phyloP scores from a whole-genome alignment of 768 basidiomycete genomes.

The Leccinum subgranulosum region DNA sequence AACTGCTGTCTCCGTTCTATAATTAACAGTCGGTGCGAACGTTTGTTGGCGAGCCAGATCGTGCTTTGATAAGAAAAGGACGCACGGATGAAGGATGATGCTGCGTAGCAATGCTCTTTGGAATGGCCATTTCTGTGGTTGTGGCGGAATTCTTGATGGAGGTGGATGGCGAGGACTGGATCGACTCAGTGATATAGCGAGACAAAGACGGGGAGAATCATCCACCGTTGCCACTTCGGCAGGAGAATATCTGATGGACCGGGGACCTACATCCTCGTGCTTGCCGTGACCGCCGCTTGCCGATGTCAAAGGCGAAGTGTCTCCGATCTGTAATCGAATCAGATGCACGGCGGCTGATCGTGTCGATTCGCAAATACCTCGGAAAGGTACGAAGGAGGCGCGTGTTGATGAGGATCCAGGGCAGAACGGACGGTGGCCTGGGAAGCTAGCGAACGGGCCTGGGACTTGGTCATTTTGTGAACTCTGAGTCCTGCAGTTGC shows the following conservation, averaged over 20 bases:
- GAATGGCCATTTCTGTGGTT: slow-evolving; percentile 15
- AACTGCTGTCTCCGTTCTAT: slow-evolving; percentile 6
- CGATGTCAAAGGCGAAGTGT: slow-evolving; percentile 11
- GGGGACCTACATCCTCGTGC: slow-evolving; percentile 1
- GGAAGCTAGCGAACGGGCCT: slow-evolving; percentile 1
- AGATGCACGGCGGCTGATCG: slow-evolving; percentile 8
- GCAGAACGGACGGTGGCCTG: slow-evolving; percentile 4
- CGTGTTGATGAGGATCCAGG: slow-evolving; percentile 14
- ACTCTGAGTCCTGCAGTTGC: slow-evolving; percentile 9
- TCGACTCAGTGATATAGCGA: slow-evolving; percentile 9
- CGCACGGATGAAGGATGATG: slow-evolving; percentile 5
- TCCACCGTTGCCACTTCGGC: slow-evolving; percentile 15
- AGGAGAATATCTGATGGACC: slow-evolving; percentile 8
- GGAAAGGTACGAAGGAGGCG: slow-evolving; percentile 1
- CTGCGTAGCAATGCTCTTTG: slow-evolving; percentile 1
- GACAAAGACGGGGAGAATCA: slow-evolving; percentile 2
- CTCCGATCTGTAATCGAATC: slow-evolving; percentile 15
- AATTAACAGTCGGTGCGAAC: background rate
- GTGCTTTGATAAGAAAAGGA: background rate
- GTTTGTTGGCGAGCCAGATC: background rate
- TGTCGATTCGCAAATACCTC: slow-evolving; percentile 12
- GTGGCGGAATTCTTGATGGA: background rate
- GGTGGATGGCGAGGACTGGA: slow-evolving; percentile 8
- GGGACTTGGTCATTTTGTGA: slow-evolving; percentile 10
- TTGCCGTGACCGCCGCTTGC: slow-evolving; percentile 1